Percentiles rank a stretch among this genome's conserved stretches.
phyloP scores from a whole-genome alignment of 306 rosid genomes.

The Casuarina equisetifolia region DNA sequence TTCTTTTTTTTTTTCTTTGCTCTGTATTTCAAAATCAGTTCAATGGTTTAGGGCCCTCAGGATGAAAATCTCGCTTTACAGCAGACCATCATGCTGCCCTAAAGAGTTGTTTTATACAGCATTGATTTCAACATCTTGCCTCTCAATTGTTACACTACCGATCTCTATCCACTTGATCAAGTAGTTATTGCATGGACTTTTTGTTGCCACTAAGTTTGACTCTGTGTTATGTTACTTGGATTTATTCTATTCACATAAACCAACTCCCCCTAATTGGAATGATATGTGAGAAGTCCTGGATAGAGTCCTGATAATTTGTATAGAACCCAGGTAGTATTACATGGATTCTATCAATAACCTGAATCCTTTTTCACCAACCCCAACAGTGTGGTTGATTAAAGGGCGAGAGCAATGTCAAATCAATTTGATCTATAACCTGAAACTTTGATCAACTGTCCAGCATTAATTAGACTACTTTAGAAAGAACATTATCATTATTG shows the following conservation, averaged over 20 bases:
- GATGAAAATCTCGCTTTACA: background rate
- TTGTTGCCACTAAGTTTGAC: background rate
- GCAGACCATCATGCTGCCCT: background rate
- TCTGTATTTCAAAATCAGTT: background rate
- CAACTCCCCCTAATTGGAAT: background rate
- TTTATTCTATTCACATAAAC: background rate
- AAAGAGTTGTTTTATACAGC: background rate
- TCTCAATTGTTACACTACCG: background rate
- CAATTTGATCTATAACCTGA: background rate
- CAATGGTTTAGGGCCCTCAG: background rate
- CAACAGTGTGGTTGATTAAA: too few species aligned
- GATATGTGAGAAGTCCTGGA: background rate
- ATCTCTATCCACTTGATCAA: constrained; percentile 4
- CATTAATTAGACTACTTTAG: background rate
- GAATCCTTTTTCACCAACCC: too few species aligned
- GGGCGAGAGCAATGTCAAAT: too few species aligned
- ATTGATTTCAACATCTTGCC: background rate
- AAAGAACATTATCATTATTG: constrained; percentile 11
- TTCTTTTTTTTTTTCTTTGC: background rate
- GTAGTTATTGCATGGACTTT: background rate
- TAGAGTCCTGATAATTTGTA: background rate
- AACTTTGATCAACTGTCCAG: background rate
- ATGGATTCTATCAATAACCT: background rate
- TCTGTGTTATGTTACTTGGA: background rate
- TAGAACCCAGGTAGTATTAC: background rate